These are phyloP conservation scores for Mucor piriformis DNA, from an alignment of 371 early-diverging fungal species.

Conservation along the genomic window DNA sequence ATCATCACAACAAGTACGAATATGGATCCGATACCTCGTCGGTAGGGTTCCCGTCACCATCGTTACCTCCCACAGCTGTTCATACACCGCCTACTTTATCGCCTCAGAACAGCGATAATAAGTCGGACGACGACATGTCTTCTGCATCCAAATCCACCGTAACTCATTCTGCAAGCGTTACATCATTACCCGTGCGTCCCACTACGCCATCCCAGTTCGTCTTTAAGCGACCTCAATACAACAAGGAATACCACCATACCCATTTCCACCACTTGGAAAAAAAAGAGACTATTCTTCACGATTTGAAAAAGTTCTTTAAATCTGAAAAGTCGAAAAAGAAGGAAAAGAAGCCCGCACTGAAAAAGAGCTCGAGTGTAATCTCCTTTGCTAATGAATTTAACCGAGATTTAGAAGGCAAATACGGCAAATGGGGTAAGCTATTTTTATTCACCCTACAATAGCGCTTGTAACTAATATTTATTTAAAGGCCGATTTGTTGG, in stretches of 20 bases:
- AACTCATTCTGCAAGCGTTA: slow-evolving; percentile 7
- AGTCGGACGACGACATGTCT: background rate
- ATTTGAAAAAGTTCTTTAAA: slow-evolving; percentile 36
- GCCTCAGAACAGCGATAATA: slow-evolving; percentile 19
- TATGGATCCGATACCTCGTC: slow-evolving; percentile 22
- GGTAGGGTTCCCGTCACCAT: slow-evolving; percentile 7
- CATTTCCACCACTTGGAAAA: slow-evolving; percentile 51
- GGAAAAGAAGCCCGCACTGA: slow-evolving; percentile 35
- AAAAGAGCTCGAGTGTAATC: slow-evolving; percentile 30
- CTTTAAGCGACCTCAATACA: slow-evolving; percentile 50
- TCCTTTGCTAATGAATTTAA: slow-evolving; percentile 40
- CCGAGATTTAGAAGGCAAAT: slow-evolving; percentile 30
- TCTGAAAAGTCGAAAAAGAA: slow-evolving; percentile 13
- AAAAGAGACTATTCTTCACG: slow-evolving; percentile 56
- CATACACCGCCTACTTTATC: slow-evolving; percentile 27
- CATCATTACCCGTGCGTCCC: slow-evolving; percentile 14
- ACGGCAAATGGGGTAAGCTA: slow-evolving; percentile 38
- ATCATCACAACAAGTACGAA: slow-evolving; percentile 1
- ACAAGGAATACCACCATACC: slow-evolving; percentile 45
- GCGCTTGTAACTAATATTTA: background rate
- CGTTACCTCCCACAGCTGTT: slow-evolving; percentile 20
- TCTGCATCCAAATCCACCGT: background rate
- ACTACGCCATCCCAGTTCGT: slow-evolving; percentile 51
- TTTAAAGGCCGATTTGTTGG: slow-evolving; percentile 65
- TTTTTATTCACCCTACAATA: background rate